Percentiles rank a stretch among this genome's conserved stretches.
Conservation (phyloP, 2,329 filamentous ascomycete genomes). For the Penicillium fuscoglaucum region DNA sequence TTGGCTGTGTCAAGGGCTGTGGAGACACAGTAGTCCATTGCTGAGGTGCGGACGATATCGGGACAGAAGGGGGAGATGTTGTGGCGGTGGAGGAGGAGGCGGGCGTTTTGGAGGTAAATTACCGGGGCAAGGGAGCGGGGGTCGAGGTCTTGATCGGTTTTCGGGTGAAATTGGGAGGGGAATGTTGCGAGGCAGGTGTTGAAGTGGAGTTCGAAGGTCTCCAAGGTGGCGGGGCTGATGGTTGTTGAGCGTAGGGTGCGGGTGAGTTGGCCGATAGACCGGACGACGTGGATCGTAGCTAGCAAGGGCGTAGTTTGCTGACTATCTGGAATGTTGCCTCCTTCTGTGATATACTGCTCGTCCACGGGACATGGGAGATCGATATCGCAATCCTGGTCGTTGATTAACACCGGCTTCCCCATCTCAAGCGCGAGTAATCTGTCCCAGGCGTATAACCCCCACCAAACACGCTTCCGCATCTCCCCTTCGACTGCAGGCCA, state of each 20-base stretch:
- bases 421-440: slow-evolving; percentile 75
- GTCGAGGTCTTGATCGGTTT: slow-evolving; percentile 67
- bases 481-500: slow-evolving; percentile 78
- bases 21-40: slow-evolving; percentile 73
- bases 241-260: slow-evolving; percentile 68
- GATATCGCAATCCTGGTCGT: slow-evolving; percentile 86
- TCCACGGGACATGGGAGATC: slow-evolving; percentile 76
- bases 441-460: slow-evolving; percentile 88
- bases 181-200: slow-evolving; percentile 71
- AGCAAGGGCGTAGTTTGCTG: slow-evolving; percentile 70
- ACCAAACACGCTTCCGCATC: slow-evolving; percentile 87
- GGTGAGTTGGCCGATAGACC: slow-evolving; percentile 71
- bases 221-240: slow-evolving; percentile 66
- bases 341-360: slow-evolving; percentile 62
- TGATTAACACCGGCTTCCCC: slow-evolving; percentile 76
- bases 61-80: slow-evolving; percentile 76
- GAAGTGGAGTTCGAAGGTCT: slow-evolving; percentile 81
- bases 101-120: slow-evolving; percentile 75
- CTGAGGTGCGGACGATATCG: slow-evolving; percentile 63
- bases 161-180: slow-evolving; percentile 70
- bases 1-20: slow-evolving; percentile 76
- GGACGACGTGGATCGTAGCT: slow-evolving; percentile 77
- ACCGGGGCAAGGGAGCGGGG: slow-evolving; percentile 73
- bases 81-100: slow-evolving; percentile 83
- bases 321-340: slow-evolving; percentile 44